Percentiles rank a stretch among this genome's conserved stretches.
Conservation (phyloP, 1,139 yeast species). For the Lodderomyces metapsilosis region DNA sequence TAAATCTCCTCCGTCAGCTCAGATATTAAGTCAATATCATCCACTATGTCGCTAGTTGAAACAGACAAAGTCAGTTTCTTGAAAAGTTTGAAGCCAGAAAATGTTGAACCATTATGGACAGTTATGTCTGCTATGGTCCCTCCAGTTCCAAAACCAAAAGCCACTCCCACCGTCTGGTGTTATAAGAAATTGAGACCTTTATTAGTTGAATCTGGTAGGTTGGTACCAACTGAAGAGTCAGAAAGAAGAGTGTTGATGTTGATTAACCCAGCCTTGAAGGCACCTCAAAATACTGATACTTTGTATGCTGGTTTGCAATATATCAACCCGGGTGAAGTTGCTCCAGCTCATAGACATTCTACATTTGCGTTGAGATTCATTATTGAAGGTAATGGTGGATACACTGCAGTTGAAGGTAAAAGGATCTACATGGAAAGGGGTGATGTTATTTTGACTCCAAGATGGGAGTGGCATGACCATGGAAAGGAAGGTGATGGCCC, state of each 20-base stretch:
- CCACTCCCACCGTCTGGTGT: neutral
- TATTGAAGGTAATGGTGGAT: neutral
- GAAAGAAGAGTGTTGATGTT: slow-evolving; percentile 1
- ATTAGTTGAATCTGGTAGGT: neutral
- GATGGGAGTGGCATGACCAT: slow-evolving; percentile 3
- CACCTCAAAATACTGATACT: neutral
- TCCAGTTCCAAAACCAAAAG: neutral
- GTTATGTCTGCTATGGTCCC: slow-evolving; percentile 3
- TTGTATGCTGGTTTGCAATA: slow-evolving; percentile 2
- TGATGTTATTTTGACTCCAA: slow-evolving; percentile 1
- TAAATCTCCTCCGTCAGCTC: no score
- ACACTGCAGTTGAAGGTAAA: slow-evolving; percentile 1
- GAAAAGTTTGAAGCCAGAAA: slow-evolving; percentile 1
- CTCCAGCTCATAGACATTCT: slow-evolving; percentile 2
- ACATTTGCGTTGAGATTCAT: neutral
- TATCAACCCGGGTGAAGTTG: slow-evolving; percentile 1
- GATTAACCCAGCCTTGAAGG: slow-evolving; percentile 1
- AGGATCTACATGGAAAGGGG: slow-evolving; percentile 1
- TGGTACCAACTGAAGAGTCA: neutral
- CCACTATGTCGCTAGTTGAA: no score
- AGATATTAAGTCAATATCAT: no score
- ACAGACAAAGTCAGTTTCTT: neutral
- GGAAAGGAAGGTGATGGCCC: slow-evolving; percentile 2
- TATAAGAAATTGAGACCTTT: neutral
- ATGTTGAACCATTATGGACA: slow-evolving; percentile 1